These are phyloP conservation scores for Paramarasmius palmivorus DNA, from an alignment of 1,284 basidiomycete genomes.

Conservation along the genomic window DNA sequence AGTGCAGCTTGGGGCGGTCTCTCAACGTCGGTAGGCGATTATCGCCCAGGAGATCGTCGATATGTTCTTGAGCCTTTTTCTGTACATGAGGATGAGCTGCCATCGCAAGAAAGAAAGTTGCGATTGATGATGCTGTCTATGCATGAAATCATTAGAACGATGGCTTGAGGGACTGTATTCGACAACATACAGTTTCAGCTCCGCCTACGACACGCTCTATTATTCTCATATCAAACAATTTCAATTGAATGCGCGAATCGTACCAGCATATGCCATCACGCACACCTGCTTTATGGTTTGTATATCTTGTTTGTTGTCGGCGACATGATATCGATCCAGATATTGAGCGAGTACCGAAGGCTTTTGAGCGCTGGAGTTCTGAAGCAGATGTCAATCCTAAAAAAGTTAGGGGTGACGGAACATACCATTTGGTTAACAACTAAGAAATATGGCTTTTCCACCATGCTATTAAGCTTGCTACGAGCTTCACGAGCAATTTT, in stretches of 20 bases:
- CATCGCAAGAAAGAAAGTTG: slow-evolving; percentile 6
- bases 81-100: slow-evolving; percentile 1
- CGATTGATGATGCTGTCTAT: background rate
- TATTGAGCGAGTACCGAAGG: background rate
- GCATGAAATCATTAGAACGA: background rate
- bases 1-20: slow-evolving; percentile 6
- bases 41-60: slow-evolving; percentile 7
- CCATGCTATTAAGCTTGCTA: background rate
- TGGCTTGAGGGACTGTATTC: background rate
- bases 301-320: too few species aligned
- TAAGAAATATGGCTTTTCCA: background rate
- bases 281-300: too few species aligned
- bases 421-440: background rate
- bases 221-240: too few species aligned
- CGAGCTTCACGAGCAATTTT: background rate
- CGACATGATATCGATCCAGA: too few species aligned
- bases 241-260: too few species aligned
- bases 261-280: too few species aligned
- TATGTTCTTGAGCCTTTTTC: slow-evolving; percentile 4
- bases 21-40: background rate
- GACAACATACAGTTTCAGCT: background rate
- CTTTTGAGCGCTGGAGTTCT: background rate
- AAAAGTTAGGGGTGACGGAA: background rate
- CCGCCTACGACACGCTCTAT: too few species aligned
- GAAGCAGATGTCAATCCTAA: background rate